phyloP scores from a whole-genome alignment of 1,139 yeast species.

The Eremothecium gossypii region DNA sequence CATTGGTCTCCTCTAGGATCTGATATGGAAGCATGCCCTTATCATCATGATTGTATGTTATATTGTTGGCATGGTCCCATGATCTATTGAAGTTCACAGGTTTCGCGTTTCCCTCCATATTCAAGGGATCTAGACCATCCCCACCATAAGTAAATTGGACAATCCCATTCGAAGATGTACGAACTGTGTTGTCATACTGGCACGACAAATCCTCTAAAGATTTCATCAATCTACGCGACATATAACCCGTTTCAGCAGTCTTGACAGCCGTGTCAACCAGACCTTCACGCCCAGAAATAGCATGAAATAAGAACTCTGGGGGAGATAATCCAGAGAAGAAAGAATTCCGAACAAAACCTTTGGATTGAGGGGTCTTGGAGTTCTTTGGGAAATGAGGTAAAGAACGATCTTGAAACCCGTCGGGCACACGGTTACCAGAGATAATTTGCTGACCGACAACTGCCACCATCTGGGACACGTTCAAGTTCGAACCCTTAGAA shows the following conservation, averaged over 20 bases:
- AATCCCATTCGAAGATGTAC: slow-evolving; percentile 91
- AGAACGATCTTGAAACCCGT: slow-evolving; percentile 98
- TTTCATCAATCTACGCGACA: slow-evolving; percentile 98
- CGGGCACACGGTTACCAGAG: slow-evolving; percentile 97
- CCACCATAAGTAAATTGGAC: slow-evolving; percentile 98
- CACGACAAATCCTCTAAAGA: slow-evolving; percentile 93
- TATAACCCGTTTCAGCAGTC: slow-evolving; percentile 98
- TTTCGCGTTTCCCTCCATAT: slow-evolving; percentile 97
- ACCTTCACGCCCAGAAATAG: slow-evolving; percentile 99
- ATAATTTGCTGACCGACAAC: slow-evolving; percentile 99
- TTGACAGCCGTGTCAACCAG: slow-evolving; percentile 98
- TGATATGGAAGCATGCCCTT: slow-evolving; percentile 62
- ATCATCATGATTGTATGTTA: slow-evolving; percentile 53
- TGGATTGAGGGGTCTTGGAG: slow-evolving; percentile 94
- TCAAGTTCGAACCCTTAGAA: slow-evolving; percentile 94
- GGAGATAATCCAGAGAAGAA: slow-evolving; percentile 91
- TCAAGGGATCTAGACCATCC: slow-evolving; percentile 95
- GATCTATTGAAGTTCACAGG: slow-evolving; percentile 92
- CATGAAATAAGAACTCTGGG: slow-evolving; percentile 95
- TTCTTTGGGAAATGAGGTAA: slow-evolving; percentile 94
- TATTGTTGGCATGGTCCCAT: slow-evolving; percentile 84
- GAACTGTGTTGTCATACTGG: slow-evolving; percentile 87
- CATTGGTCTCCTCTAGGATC: slow-evolving; percentile 46
- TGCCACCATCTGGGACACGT: slow-evolving; percentile 99
- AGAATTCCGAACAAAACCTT: slow-evolving; percentile 95